Evolutionary conservation across 306 rosid genomes (phyloP).

Genomic region (Amphicarpaea edgeworthii): DNA sequence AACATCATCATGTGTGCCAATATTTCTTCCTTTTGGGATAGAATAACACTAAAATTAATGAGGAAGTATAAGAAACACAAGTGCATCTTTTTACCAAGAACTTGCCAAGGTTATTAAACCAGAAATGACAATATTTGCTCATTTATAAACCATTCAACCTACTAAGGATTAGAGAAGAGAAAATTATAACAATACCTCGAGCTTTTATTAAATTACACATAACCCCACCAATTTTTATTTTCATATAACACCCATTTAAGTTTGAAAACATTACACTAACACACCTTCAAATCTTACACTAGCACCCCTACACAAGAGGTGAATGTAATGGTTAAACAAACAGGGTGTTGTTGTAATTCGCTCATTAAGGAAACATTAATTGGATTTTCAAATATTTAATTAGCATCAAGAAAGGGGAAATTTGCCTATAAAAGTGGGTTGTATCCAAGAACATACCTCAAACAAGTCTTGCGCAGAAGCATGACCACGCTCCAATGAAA

Average conservation of each 20-base stretch:
- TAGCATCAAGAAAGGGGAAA: slow-evolving; percentile 34
- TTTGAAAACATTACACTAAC: no score
- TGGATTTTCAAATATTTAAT: slow-evolving; percentile 32
- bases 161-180: neutral
- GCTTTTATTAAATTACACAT: no score
- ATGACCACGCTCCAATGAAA: slow-evolving; percentile 77
- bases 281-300: no score
- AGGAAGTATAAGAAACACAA: slow-evolving; percentile 28
- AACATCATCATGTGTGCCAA: neutral
- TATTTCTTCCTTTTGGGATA: slow-evolving; percentile 7
- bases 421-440: slow-evolving; percentile 21
- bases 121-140: slow-evolving; percentile 22
- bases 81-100: slow-evolving; percentile 23
- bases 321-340: no score
- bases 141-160: slow-evolving; percentile 18
- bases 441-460: slow-evolving; percentile 61
- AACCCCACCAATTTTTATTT: no score
- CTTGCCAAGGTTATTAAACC: slow-evolving; percentile 37
- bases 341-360: no score
- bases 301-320: no score
- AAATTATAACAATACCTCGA: no score
- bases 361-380: neutral
- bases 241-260: no score
- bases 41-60: neutral
- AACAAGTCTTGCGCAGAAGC: slow-evolving; percentile 81